Base-by-base conservation (phyloP, 2,329 filamentous ascomycete genomes). In the Neonectria coccinea region DNA sequence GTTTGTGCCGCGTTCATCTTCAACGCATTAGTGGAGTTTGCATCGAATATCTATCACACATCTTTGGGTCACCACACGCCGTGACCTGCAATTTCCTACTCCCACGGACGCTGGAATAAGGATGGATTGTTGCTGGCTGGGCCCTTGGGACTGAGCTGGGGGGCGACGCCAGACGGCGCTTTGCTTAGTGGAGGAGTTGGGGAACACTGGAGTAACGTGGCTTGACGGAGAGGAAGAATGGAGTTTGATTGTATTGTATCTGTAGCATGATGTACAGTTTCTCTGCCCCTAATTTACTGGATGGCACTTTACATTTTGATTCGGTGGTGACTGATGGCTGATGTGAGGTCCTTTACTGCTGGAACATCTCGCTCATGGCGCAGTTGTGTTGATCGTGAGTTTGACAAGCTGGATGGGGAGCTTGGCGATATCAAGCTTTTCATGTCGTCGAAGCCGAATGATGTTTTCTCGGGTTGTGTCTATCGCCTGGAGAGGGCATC, bases 171-270 rank as follows among this genome's bases (percentile, higher is more conserved):
- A 18, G 27, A 12, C 2, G 47, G 47, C 27, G 27, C 47, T n/a
- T 33, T 20, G 48, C 48, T 33, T 20, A 33, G 48, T 51, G 48
- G 29, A 51, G 48, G 48, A 51, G 48, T 51, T 51, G 27, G 47
- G 47, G 27, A 50, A 50, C 47, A 27, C 12, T 10, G 48, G 48
- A 51, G 29, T 51, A 50, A 25, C 47, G 47, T 51, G 48, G 48
- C n/a, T 51, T 51, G 48, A n/a, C n/a, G 48, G 29, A 51, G 29
- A 14, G 48, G 48, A 51, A 51, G 48, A 51, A 33, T 4, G 48
- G 48, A 51, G 48, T 51, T 33, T 33, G 48, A 29, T 22, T 51
- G 48, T 51, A 51, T 51, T 51, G 31, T 51, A 33, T 33, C n/a
- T 33, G 48, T 51, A 51, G 48, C 48, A 20, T 51, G 31, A 16